phyloP scores from a whole-genome alignment of 768 basidiomycete genomes.

The Clavaria fumosa region DNA sequence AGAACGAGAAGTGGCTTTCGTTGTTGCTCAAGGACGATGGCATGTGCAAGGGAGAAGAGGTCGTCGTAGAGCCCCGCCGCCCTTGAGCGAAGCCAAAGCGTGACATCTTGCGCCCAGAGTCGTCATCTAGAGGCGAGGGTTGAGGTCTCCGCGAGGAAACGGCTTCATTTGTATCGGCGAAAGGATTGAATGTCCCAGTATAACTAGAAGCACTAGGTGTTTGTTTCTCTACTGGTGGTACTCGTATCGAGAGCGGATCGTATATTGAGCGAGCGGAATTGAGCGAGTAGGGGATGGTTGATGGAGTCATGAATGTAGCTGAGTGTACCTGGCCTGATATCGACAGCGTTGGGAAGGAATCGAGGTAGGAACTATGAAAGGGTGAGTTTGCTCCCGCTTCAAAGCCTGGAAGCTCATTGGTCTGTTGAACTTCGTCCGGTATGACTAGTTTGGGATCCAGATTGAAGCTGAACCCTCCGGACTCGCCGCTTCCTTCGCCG shows the following conservation, averaged over 20 bases:
- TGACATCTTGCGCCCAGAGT: slow-evolving; percentile 50
- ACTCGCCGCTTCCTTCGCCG: slow-evolving; percentile 41
- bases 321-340: slow-evolving; percentile 16
- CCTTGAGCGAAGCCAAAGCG: slow-evolving; percentile 72
- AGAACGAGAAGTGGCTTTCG: slow-evolving; percentile 33
- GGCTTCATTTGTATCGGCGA: slow-evolving; percentile 46
- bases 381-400: slow-evolving; percentile 39
- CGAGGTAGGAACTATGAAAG: slow-evolving; percentile 49
- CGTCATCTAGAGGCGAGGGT: slow-evolving; percentile 37
- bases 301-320: slow-evolving; percentile 30
- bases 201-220: slow-evolving; percentile 36
- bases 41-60: slow-evolving; percentile 44
- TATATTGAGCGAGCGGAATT: slow-evolving; percentile 37
- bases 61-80: slow-evolving; percentile 38
- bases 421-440: slow-evolving; percentile 24
- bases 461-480: slow-evolving; percentile 73
- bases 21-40: slow-evolving; percentile 36
- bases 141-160: slow-evolving; percentile 20
- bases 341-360: slow-evolving; percentile 53
- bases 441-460: slow-evolving; percentile 63
- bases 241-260: slow-evolving; percentile 31
- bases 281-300: slow-evolving; percentile 37
- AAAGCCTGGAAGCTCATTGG: slow-evolving; percentile 32
- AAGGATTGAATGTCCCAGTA: slow-evolving; percentile 69
- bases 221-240: slow-evolving; percentile 29